Evolutionary conservation across 1,284 basidiomycete genomes (phyloP), one percentile per base, ranked within the genome.

Genomic region (Hemileia vastatrix): DNA sequence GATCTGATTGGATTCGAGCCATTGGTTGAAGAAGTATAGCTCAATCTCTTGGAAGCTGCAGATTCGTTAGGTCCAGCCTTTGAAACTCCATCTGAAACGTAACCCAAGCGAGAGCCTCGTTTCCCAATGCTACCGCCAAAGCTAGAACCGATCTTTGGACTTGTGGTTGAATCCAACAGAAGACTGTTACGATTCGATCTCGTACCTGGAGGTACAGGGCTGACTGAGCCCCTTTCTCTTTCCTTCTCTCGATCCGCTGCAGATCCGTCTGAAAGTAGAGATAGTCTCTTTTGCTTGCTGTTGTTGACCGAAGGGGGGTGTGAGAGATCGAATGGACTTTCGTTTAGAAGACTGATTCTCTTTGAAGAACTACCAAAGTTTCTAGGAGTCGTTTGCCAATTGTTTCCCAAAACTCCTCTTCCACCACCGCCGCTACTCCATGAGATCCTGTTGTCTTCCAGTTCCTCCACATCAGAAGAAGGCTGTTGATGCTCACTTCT

Each of bases 21-120:
- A 27, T 27, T 27, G 27, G 27, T 27, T 27, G 27, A 27, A 1
- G 69, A 71, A 21, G 64, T 55, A 43, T 71, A 71, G 65, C 70
- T 71, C 33, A 70, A 64, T 21, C 69, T 62, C 44, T 71, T 71
- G 1, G 65, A 65, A 1, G 68, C 64, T 4, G 67, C 70, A 1
- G 66, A 70, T 21, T 71, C 68, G 63, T 68, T 70, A 33, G 70
- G 68, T 2, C 66, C 67, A 5, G 66, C 64, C 2, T 56, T 19
- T 40, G 36, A 40, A 40, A 40, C 36, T 40, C 36, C 36, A 40
- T 40, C 36, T 15, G 15, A 40, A 15, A 40, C 36, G 36, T 40
- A 40, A 15, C 36, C 36, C 15, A 40, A 15, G 15, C 36, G 36
- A 40, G 36, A 40, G 15, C 36, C 36, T 40, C 36, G 36, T 15